Base-by-base conservation (phyloP, 768 basidiomycete genomes). In the Pisolithus microcarpus region DNA sequence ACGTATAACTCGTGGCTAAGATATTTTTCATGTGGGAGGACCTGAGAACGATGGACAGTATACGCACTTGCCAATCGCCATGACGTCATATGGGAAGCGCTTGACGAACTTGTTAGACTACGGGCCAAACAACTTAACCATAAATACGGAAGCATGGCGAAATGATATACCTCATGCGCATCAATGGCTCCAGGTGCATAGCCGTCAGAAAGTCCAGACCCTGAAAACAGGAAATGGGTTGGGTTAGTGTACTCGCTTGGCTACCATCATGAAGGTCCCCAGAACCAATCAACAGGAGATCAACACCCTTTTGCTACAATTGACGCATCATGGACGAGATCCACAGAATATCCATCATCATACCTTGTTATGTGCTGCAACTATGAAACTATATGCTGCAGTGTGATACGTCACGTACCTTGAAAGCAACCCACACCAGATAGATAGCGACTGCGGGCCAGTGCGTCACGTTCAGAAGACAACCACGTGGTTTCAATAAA, bases 211-310 rank as follows among this genome's bases (percentile, higher is more conserved):
- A 91, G 71, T 0, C 89, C 90, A 51, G 85, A 87, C 1, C 85
- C 84, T 82, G 58, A 42, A 21, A 68, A 38, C 43, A 5, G 19
- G n/a, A 19, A 18, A 19, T 2, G n/a, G 4, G 38, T 58, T 15
- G 50, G 9, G 2, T 18, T 28, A 30, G 47, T 30, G 40, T 7
- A 48, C 21, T 34, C 48, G 30, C 26, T 16, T n/a, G 1, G 9
- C 43, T 53, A 70, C 85, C 85, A 60, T 87, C 85, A 52, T 87
- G 86, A 46, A 87, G 58, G 61, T 88, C 85, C 18, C 85, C 90
- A 50, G 83, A 81, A 58, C 91, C 88, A 13, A 93, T 80, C n/a
- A 95, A 70, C 11, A 95, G 72, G 1, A 95, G 76, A 64, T 94
- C 92, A 19, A 90, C 87, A 38, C 86, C 82, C 49, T 81, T 81